Evolutionary conservation across 352 stramenopile genomes (phyloP).

Genomic region (Stramenopiles sp.): DNA sequence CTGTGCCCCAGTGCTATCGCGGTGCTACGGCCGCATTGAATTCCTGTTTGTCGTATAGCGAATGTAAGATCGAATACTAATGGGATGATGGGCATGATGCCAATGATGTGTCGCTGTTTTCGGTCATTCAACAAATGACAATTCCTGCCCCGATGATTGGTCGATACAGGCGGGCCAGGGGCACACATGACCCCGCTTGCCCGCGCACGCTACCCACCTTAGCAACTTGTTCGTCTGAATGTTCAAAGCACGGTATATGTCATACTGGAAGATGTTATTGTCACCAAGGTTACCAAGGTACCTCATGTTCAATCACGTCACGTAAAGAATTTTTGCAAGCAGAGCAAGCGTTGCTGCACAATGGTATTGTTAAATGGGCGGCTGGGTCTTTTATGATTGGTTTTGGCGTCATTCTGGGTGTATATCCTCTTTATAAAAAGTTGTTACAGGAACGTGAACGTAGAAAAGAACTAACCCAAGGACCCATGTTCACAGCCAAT

Average conservation of each 20-base stretch:
- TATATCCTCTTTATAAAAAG: neutral
- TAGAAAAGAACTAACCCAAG: neutral
- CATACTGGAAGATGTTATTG: constrained; percentile 3
- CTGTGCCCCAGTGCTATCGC: too few species aligned
- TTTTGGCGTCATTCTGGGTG: neutral
- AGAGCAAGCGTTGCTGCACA: neutral
- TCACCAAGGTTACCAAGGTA: constrained; percentile 1
- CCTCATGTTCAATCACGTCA: neutral
- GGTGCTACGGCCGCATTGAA: too few species aligned
- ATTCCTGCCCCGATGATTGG: too few species aligned
- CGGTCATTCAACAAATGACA: too few species aligned
- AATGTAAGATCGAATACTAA: too few species aligned
- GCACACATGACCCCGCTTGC: too few species aligned
- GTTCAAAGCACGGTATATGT: constrained; percentile 10
- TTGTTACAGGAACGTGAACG: neutral
- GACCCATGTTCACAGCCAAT: neutral
- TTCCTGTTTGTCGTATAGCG: too few species aligned
- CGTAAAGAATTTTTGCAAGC: constrained; percentile 8
- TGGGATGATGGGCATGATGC: too few species aligned
- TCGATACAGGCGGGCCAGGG: too few species aligned
- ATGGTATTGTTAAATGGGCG: constrained; percentile 6
- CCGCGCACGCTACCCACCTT: too few species aligned
- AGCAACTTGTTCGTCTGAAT: neutral
- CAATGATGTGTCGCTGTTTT: too few species aligned
- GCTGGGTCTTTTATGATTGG: constrained; percentile 5